Evolutionary conservation across 2,329 filamentous ascomycete species (phyloP), one percentile per base, ranked within the genome.

Genomic region (Pezicula carpinea): DNA sequence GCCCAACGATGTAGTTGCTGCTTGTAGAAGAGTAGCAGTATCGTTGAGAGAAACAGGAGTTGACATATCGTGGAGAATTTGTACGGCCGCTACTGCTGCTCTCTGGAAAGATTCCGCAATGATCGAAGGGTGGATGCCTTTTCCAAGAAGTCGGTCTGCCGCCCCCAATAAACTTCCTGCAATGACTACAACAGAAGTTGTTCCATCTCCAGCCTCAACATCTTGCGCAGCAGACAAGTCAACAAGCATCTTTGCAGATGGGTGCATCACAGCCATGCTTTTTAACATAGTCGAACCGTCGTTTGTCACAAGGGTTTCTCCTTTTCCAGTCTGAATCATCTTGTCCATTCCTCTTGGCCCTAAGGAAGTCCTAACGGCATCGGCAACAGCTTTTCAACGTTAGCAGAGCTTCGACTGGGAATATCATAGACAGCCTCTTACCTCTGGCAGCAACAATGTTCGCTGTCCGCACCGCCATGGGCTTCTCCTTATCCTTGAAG

Each of bases 201-300:
- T 99, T 62, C 93, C 95, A 68, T 99, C 93, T 72, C 93, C 93
- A 54, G 93, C 93, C 70, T 99, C 93, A 52, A 99, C 90, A 74
- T 99, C 93, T 69, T 99, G 93, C 56, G 93, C 93, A 58, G 93
- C 89, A 62, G 92, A 95, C 53, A 99, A 80, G 69, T 99, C 91
- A 63, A 99, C 93, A 58, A 99, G 79, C 93, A 99, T 99, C 75
- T 96, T 96, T 43, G 93, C 93, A 41, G 95, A 95, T n/a, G 93
- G 93, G 67, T 99, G 93, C 86, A 99, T 90, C 58, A 99, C 93
- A 56, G 89, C 87, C 93, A 99, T 97, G 76, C 92, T 92, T 74
- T 88, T 95, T 65, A 99, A 75, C 92, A 99, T 99, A 48, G 93
- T 99, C 75, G 95, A 95, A 68, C 93, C 93, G 72, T 99, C 93